Conservation (phyloP, 306 rosid genomes). For the Corylus americana region DNA sequence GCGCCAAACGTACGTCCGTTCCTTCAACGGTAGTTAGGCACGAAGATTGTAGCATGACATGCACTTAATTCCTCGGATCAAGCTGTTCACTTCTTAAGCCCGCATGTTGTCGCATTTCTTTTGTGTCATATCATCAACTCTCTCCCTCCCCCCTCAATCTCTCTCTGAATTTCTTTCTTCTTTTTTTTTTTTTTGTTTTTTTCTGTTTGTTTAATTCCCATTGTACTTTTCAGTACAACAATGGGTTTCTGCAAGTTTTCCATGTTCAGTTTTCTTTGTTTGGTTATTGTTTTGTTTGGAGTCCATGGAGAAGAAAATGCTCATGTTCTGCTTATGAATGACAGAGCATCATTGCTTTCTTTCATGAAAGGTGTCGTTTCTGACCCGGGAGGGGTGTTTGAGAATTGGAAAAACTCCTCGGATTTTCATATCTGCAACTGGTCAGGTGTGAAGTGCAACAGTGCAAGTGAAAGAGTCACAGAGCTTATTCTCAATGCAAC, state of each 20-base stretch:
- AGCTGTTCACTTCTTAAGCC: slow-evolving; percentile 7
- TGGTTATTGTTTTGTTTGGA: slow-evolving; percentile 28
- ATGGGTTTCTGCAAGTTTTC: slow-evolving; percentile 38
- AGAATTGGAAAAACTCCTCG: slow-evolving; percentile 62
- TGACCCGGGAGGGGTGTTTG: slow-evolving; percentile 56
- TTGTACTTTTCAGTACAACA: slow-evolving; percentile 14
- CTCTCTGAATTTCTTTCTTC: too few relatives aligned
- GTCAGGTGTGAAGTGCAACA: slow-evolving; percentile 77
- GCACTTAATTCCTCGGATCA: not conserved
- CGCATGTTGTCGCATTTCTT: slow-evolving; percentile 20
- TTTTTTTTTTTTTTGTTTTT: not conserved
- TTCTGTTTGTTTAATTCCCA: not conserved
- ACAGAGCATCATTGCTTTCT: slow-evolving; percentile 55
- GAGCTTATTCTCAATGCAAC: slow-evolving; percentile 78
- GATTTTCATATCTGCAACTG: slow-evolving; percentile 62
- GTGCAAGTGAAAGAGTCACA: slow-evolving; percentile 47
- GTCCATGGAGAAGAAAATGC: slow-evolving; percentile 33
- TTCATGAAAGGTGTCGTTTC: slow-evolving; percentile 72
- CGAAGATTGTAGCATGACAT: slow-evolving; percentile 16
- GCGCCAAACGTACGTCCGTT: slow-evolving; percentile 50
- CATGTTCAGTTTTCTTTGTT: slow-evolving; percentile 32
- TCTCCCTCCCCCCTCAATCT: not conserved
- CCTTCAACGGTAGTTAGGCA: slow-evolving; percentile 80
- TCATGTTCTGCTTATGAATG: slow-evolving; percentile 30
- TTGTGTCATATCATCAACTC: slow-evolving; percentile 17